Evolutionary conservation across 2,329 filamentous ascomycete genomes (phyloP).

Genomic region (Pestalotiopsis fici): DNA sequence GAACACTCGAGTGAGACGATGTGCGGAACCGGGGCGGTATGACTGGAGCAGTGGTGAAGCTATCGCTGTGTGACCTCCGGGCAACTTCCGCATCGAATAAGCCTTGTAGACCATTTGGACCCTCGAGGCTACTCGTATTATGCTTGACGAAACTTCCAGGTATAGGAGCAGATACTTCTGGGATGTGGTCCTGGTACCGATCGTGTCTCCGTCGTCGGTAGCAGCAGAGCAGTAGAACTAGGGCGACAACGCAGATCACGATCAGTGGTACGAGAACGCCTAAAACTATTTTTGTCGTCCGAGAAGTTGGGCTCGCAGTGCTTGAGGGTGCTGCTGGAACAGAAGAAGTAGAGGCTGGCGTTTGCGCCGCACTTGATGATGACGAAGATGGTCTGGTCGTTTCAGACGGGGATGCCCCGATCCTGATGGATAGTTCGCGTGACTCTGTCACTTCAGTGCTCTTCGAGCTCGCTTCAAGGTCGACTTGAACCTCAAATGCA

Average conservation of each 20-base stretch:
- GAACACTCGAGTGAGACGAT: conserved; percentile 4
- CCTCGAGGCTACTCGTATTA: conserved; percentile 15
- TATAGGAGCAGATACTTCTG: conserved; percentile 28
- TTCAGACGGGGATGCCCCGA: background rate
- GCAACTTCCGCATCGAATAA: conserved; percentile 18
- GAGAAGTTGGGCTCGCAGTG: conserved; percentile 5
- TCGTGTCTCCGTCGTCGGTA: conserved; percentile 22
- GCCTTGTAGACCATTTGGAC: conserved; percentile 14
- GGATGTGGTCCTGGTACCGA: conserved; percentile 15
- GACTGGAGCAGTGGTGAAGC: background rate
- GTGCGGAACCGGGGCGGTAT: background rate
- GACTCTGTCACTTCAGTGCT: conserved; percentile 20
- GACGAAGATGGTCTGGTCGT: background rate
- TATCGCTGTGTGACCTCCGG: background rate
- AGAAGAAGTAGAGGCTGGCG: conserved; percentile 3
- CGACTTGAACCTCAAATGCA: conserved; percentile 14
- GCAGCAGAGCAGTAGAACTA: conserved; percentile 22
- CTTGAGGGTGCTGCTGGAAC: background rate
- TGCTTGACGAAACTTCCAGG: conserved; percentile 27
- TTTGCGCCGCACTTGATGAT: background rate
- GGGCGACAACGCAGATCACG: conserved; percentile 3
- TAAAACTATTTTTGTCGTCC: conserved; percentile 24
- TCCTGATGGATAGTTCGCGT: conserved; percentile 2
- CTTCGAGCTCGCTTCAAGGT: conserved; percentile 24
- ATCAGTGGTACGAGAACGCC: conserved; percentile 22